Evolutionary conservation across 495 filamentous ascomycete species (phyloP), one percentile per base, ranked within the genome.

Genomic region (Clavariopsis aquatica): DNA sequence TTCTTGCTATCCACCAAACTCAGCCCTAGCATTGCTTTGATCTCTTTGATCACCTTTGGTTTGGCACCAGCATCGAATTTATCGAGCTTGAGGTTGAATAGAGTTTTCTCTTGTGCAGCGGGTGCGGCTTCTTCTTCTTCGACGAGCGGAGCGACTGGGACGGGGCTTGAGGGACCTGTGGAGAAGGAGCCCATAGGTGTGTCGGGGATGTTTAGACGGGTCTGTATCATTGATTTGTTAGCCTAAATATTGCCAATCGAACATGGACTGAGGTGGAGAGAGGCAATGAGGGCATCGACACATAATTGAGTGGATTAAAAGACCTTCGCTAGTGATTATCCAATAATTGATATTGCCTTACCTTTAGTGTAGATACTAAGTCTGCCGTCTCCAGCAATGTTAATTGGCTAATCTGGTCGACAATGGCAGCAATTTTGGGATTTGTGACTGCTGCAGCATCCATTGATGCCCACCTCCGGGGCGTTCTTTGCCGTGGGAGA

Each of bases 1-100:
- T 99, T 99, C 88, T 99, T 99, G 80, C 92, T 96, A 78, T 99
- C 94, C 70, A 99, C 94, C 78, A 99, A 83, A 74, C 90, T 95
- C 77, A 99, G 78, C 4, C 95, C 94, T 55, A 99, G 82, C 84
- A 99, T 83, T 70, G 83, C 84, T 86, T 99, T 99, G 78, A 99
- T 87, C 83, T 99, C 94, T 85, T 99, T 99, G 81, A 99, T 99
- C 61, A 99, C 80, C 86, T 99, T 99, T 57, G 95, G 91, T 82
- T 99, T 99, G 60, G 94, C 80, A 15, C 74, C 81, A 28, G 93
- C 84, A 41, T 97, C 94, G 78, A 97, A 92, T 15, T 87, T 87
- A 75, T 88, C 83, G 36, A 99, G 87, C 77, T 96, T 97, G 57
- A 99, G 74, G 77, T 87, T 96, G 85, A 99, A 99, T 22, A 98